These are phyloP conservation scores for Berberis vulgaris DNA, from an alignment of 164 flowering plant genomes.

Conservation along the genomic window DNA sequence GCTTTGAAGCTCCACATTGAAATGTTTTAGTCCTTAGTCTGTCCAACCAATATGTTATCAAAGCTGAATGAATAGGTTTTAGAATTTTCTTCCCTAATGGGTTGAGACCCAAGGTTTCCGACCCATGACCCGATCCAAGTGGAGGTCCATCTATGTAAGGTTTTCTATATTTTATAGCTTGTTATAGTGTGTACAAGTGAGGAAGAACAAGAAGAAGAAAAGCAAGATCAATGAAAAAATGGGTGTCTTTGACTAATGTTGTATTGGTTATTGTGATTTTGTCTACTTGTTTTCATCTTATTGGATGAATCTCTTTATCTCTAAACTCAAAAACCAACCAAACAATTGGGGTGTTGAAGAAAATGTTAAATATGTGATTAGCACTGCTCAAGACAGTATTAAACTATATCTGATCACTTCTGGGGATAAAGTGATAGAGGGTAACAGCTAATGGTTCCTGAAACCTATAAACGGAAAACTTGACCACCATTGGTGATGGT, in stretches of 20 bases:
- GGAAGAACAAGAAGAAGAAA: not conserved
- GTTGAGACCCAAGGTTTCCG: conserved; percentile 3
- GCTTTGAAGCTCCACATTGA: conserved; percentile 13
- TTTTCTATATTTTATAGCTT: not conserved
- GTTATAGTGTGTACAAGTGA: not conserved
- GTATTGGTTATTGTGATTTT: not conserved
- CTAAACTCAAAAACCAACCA: no score
- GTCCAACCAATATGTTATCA: not conserved
- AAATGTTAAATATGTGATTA: no score
- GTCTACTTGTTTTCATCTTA: conserved; percentile 1
- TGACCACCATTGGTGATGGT: no score
- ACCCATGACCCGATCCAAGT: not conserved
- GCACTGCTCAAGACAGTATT: no score
- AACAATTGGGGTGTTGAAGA: no score
- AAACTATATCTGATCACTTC: no score
- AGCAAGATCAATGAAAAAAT: not conserved
- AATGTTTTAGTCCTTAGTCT: no score
- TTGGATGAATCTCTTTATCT: not conserved
- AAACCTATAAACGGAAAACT: no score
- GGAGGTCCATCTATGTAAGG: not conserved
- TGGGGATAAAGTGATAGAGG: no score
- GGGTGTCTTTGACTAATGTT: no score
- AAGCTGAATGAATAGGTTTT: not conserved
- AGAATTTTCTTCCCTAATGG: not conserved
- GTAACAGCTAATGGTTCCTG: no score